Percentiles rank a stretch among this genome's conserved stretches.
These are phyloP conservation scores for Yamadazyma conglobata DNA, from an alignment of 1,139 yeast species.

Conservation along the genomic window DNA sequence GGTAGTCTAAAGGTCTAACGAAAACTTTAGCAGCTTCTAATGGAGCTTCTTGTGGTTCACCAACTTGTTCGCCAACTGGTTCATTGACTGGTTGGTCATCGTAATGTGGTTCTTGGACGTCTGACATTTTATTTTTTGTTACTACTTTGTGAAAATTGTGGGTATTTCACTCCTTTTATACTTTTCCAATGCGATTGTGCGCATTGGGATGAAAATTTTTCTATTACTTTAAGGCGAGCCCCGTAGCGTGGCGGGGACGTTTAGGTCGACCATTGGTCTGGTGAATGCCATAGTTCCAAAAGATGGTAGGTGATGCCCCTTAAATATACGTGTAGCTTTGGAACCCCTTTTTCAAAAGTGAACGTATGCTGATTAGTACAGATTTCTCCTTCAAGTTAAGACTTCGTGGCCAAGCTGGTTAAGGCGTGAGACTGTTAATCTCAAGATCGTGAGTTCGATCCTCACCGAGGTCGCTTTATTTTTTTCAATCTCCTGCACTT, in stretches of 20 bases:
- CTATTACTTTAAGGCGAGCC: too few relatives aligned
- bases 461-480: constrained; percentile 31
- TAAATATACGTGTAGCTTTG: too few relatives aligned
- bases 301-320: too few relatives aligned
- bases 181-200: constrained; percentile 1
- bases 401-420: constrained; percentile 45
- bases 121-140: constrained; percentile 7
- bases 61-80: constrained; percentile 3
- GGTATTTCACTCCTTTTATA: neutral
- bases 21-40: constrained; percentile 33
- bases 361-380: too few relatives aligned
- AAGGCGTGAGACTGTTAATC: constrained; percentile 45
- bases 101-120: constrained; percentile 6
- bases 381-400: too few relatives aligned
- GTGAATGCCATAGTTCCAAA: too few relatives aligned
- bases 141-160: neutral
- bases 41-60: constrained; percentile 4
- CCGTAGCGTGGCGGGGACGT: too few relatives aligned
- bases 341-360: too few relatives aligned
- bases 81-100: constrained; percentile 9
- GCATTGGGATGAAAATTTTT: constrained; percentile 5
- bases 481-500: constrained; percentile 4
- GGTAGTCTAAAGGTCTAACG: constrained; percentile 39
- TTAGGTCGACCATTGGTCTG: too few relatives aligned
- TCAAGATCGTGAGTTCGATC: constrained; percentile 43